A percentile compares a stretch with the other conserved stretches of the same genome.
Evolutionary conservation across 352 stramenopile genomes (phyloP).

Genomic region (Phytophthora brassicae): DNA sequence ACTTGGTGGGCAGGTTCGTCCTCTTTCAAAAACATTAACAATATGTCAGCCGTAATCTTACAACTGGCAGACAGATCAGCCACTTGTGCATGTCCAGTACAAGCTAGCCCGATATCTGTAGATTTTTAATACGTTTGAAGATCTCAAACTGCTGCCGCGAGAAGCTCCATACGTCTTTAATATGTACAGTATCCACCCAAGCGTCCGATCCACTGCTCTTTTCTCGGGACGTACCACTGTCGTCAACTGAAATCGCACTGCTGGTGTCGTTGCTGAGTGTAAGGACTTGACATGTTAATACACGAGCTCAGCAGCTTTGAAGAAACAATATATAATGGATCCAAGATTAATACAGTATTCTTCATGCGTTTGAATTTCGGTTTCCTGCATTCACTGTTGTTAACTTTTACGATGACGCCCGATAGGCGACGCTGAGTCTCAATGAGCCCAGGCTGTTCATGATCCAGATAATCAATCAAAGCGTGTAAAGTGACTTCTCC

Average conservation of each 20-base stretch:
- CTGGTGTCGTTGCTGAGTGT: not conserved
- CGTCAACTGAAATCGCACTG: no score
- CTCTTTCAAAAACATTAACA: no score
- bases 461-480: not conserved
- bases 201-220: not conserved
- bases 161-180: constrained; percentile 5
- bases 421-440: not conserved
- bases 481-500: not conserved
- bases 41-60: no score
- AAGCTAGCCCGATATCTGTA: not conserved
- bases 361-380: not conserved
- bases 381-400: not conserved
- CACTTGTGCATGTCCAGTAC: not conserved
- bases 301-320: constrained; percentile 1
- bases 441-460: not conserved
- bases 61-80: no score
- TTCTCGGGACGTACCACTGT: no score
- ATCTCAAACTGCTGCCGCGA: constrained; percentile 10
- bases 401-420: not conserved
- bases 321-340: not conserved
- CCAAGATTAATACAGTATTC: not conserved
- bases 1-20: no score
- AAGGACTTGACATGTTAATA: not conserved
- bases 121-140: not conserved
- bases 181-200: not conserved